These are phyloP conservation scores for Tricholoma bakamatsutake DNA, from an alignment of 768 basidiomycete species.

Conservation along the genomic window DNA sequence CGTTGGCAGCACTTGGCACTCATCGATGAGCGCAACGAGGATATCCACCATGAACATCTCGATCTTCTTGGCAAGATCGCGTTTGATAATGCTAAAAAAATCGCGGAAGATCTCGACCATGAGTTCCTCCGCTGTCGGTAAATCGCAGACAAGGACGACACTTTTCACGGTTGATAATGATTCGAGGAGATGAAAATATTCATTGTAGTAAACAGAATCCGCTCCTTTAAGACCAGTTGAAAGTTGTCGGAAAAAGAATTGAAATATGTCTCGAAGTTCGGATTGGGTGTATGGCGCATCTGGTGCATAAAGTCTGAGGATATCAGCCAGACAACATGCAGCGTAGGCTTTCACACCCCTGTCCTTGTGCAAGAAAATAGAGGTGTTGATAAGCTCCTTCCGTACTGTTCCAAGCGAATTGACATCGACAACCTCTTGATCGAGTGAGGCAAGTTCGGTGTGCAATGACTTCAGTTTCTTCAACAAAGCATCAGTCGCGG, in stretches of 20 bases:
- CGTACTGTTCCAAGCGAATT: slow-evolving; percentile 62
- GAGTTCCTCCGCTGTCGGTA: slow-evolving; percentile 81
- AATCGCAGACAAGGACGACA: slow-evolving; percentile 88
- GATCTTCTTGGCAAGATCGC: slow-evolving; percentile 69
- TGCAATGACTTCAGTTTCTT: slow-evolving; percentile 84
- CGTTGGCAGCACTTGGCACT: slow-evolving; percentile 67
- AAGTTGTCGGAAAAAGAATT: slow-evolving; percentile 92
- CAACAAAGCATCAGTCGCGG: slow-evolving; percentile 75
- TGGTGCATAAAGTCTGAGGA: slow-evolving; percentile 90
- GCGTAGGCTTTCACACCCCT: slow-evolving; percentile 92
- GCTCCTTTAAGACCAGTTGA: slow-evolving; percentile 64
- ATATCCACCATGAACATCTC: slow-evolving; percentile 87
- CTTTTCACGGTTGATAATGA: slow-evolving; percentile 92
- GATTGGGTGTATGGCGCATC: slow-evolving; percentile 91
- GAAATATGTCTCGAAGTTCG: slow-evolving; percentile 93
- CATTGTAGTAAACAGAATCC: slow-evolving; percentile 80
- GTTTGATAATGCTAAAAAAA: slow-evolving; percentile 75
- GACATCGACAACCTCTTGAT: slow-evolving; percentile 83
- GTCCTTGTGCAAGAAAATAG: slow-evolving; percentile 91
- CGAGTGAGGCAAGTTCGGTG: slow-evolving; percentile 70
- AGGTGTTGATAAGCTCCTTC: slow-evolving; percentile 72
- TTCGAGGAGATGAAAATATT: slow-evolving; percentile 94
- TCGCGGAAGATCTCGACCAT: slow-evolving; percentile 79
- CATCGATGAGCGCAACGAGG: slow-evolving; percentile 84
- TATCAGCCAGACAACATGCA: slow-evolving; percentile 91